phyloP scores from a whole-genome alignment of 78 protist genomes.

The Dictyostelium brefeldianum region DNA sequence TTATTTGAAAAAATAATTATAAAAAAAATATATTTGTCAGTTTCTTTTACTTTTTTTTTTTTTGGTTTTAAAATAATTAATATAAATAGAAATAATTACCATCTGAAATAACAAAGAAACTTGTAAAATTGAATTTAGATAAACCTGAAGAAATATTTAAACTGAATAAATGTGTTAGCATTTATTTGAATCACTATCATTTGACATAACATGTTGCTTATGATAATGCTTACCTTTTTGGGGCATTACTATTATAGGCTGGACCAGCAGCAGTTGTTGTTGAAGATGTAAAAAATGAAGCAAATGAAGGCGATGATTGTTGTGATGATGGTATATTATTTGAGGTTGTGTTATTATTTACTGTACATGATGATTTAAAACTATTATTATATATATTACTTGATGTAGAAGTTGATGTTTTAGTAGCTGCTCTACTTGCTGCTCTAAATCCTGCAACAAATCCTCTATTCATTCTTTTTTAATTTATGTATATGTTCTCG shows the following conservation, averaged over 20 bases:
- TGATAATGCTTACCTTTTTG: neutral
- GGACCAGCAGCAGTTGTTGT: neutral
- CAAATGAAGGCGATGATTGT: conserved; percentile 4
- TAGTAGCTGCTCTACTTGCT: neutral
- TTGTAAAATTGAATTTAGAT: neutral
- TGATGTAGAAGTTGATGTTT: neutral
- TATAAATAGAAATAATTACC: neutral
- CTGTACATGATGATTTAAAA: conserved; percentile 3
- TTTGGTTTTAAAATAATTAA: neutral
- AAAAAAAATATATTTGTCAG: neutral
- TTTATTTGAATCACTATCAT: no score
- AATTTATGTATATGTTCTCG: neutral
- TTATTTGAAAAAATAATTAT: neutral
- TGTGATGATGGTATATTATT: conserved; percentile 3
- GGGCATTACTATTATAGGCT: neutral
- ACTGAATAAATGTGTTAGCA: neutral
- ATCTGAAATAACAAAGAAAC: conserved; percentile 2
- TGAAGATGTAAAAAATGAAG: conserved; percentile 1
- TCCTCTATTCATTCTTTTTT: conserved; percentile 13
- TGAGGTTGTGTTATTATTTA: neutral
- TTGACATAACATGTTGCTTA: no score
- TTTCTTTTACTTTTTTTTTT: no score
- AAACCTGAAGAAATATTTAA: neutral
- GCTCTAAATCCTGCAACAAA: conserved; percentile 2
- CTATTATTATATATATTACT: conserved; percentile 5